These are phyloP conservation scores for Thalia dealbata DNA, from an alignment of 176 grass and related monocot genomes.

Conservation along the genomic window DNA sequence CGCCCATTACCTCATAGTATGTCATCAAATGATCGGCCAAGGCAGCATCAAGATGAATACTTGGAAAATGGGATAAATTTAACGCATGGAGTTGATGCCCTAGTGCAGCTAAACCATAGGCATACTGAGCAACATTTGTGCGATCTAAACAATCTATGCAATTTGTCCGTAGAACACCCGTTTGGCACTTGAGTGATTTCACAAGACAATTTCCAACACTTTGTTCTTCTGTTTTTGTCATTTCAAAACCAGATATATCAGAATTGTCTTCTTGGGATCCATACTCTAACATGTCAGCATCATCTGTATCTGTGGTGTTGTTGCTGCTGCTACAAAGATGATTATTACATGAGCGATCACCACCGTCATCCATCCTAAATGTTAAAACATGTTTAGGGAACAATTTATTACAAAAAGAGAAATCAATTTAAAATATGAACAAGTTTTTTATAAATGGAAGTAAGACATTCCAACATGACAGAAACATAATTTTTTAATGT, in stretches of 20 bases:
- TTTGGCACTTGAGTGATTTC: constrained; percentile 51
- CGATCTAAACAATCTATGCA: constrained; percentile 97
- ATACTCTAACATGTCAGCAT: constrained; percentile 24
- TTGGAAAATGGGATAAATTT: constrained; percentile 37
- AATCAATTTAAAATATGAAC: background rate
- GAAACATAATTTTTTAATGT: background rate
- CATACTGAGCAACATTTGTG: constrained; percentile 95
- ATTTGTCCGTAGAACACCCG: constrained; percentile 76
- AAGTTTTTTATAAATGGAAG: background rate
- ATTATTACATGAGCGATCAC: background rate
- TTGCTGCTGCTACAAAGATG: constrained; percentile 22
- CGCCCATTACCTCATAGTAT: constrained; percentile 81
- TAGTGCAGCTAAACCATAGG: constrained; percentile 85
- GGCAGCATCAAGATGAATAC: constrained; percentile 56
- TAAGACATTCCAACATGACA: background rate
- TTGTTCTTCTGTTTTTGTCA: constrained; percentile 36
- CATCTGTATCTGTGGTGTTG: constrained; percentile 24
- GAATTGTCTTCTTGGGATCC: constrained; percentile 64
- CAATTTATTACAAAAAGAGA: background rate
- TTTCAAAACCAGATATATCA: constrained; percentile 47
- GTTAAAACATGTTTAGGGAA: background rate
- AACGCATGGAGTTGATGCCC: constrained; percentile 66
- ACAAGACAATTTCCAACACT: constrained; percentile 23
- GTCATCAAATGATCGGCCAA: constrained; percentile 73
- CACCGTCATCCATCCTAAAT: constrained; percentile 5